Evolutionary conservation across 2,329 filamentous ascomycete species (phyloP), one percentile per base, ranked within the genome.

Genomic region (Penicillium sp.): DNA sequence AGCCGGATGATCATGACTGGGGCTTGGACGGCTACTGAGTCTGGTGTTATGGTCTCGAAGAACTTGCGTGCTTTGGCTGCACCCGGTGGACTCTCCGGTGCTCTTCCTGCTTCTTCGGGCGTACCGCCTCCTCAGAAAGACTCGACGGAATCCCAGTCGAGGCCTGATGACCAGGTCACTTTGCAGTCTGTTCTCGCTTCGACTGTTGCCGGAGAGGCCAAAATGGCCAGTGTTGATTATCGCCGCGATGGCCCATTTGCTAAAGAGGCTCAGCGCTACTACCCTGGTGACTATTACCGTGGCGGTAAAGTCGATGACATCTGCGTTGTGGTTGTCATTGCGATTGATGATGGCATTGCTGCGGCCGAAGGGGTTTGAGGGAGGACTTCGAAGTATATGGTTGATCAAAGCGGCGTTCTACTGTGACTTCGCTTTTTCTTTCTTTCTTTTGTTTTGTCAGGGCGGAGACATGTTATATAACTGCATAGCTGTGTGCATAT

Each of bases 271-370:
- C 89, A 93, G 67, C 88, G 85, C 64, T 84, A 88, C 64, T 95
- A 88, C 60, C 92, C 93, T 0, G 77, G 85, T 31, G 92, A 97
- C 69, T 82, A 84, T 50, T 99, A 89, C 82, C 83, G 83, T 50
- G 93, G 93, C 50, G 93, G 93, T 44, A 99, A 99, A 71, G 82
- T 95, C 16, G 93, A 99, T 67, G 93, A 99, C 69, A 96, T 99
- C 51, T 92, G 89, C 63, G 89, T 89, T 4, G 77, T 99, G 42
- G 84, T 91, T 12, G 82, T 85, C 28, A 76, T 95, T 27, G 89
- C 88, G 1, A 83, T 88, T 8, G 85, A 91, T 58, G 81, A 73
- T 46, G 58, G 50, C 18, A 25, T 49, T 7, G 49, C 29, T 30
- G 18, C 30, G 11, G 28, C n/a, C 11, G 27, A 35, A 14, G 16